Evolutionary conservation across 2,329 filamentous ascomycete species (phyloP), one percentile per base, ranked within the genome.

Genomic region (Aspergillus sp.): DNA sequence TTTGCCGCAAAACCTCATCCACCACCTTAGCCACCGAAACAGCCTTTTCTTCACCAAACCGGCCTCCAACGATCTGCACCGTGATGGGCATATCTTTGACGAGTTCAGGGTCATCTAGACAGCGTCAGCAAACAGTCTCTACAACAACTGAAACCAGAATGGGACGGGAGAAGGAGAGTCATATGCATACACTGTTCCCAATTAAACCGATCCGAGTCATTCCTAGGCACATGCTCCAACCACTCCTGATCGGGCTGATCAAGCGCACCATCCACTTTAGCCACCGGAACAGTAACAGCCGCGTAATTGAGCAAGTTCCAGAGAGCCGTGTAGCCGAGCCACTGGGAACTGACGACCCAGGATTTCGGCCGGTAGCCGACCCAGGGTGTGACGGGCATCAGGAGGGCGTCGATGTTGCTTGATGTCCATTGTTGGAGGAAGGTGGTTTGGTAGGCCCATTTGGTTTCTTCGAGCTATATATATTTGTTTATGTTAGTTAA

Each of bases 201-300:
- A 67, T 84, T 82, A 28, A 80, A 80, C 58, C 68, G 70, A 65
- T 86, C 84, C 28, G 80, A 71, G 23, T 78, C 78, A 65, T 81
- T 83, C 56, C 79, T 69, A 0, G 75, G 69, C 66, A 58, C 59
- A 72, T 65, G 69, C 55, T 13, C 62, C 60, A 67, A 48, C 61
- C 79, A 80, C 0, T 64, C 70, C 41, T 65, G 54, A 52, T 79
- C 76, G n/a, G 69, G 73, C 30, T 56, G 58, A 65, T 72, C 69
- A 28, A 69, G 49, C 0, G 65, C 64, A 2, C 74, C 75, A 62
- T 83, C 77, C 1, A 79, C 79, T 30, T 74, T 69, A 0, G 74
- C 73, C 2, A 84, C 84, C 6, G 75, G 74, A 54, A 78, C 60
- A 28, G 70, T 71, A 9, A 76, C 59, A 32, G 67, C 70, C 6